Conservation (phyloP, 73 alveolate genomes). For the Paramecium biaurelia region DNA sequence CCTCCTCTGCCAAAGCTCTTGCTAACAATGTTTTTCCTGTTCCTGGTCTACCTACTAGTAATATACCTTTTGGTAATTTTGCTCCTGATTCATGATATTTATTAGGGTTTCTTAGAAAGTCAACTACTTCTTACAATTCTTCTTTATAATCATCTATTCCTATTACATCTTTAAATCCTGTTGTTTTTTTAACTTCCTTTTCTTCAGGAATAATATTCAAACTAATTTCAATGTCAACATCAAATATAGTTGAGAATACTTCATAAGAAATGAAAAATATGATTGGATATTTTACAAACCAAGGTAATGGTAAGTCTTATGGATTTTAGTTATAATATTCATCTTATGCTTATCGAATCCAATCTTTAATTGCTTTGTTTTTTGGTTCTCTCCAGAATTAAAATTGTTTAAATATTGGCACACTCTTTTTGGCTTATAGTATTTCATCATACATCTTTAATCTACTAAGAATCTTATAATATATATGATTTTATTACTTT, state of each 20-base stretch:
- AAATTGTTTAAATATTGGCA: not conserved
- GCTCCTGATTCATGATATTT: conserved; percentile 87
- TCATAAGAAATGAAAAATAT: not conserved
- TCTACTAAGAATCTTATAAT: not conserved
- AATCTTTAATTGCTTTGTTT: not conserved
- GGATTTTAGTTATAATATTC: conserved; percentile 1
- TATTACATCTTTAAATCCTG: conserved; percentile 73
- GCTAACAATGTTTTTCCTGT: conserved; percentile 93
- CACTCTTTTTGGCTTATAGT: not conserved
- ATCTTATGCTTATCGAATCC: conserved; percentile 13
- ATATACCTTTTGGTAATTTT: conserved; percentile 85
- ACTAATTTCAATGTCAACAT: not conserved
- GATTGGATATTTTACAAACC: not conserved
- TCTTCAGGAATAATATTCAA: conserved; percentile 22
- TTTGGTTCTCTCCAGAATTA: not conserved
- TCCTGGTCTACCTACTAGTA: conserved; percentile 88
- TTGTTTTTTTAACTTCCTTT: not conserved
- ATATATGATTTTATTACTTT: not conserved
- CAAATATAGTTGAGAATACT: not conserved
- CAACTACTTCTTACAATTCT: conserved; percentile 79
- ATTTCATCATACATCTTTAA: not conserved
- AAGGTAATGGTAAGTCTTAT: not conserved
- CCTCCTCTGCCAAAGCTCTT: conserved; percentile 92
- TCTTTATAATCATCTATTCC: conserved; percentile 90
- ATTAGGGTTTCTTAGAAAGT: conserved; percentile 82